Conservation (phyloP, 345 rosid species). For the Populus davidiana region DNA sequence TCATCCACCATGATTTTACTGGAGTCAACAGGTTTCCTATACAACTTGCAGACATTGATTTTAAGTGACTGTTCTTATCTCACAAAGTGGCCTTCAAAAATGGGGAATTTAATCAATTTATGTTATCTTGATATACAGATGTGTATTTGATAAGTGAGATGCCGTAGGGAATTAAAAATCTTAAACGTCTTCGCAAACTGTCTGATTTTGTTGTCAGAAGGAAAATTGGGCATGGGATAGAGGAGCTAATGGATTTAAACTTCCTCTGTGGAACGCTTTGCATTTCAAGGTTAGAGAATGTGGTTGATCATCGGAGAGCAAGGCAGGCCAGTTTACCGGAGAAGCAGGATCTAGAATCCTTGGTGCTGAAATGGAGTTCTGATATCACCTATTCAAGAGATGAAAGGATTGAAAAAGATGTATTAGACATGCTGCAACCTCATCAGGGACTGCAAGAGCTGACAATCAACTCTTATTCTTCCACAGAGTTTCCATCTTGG, state of each 20-base stretch:
- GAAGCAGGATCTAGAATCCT: neutral
- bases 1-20: slow-evolving; percentile 14
- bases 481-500: slow-evolving; percentile 9
- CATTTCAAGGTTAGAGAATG: slow-evolving; percentile 19
- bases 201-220: slow-evolving; percentile 31
- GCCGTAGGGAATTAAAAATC: slow-evolving; percentile 33
- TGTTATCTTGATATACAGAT: slow-evolving; percentile 26
- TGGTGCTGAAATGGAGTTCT: slow-evolving; percentile 12
- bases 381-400: neutral
- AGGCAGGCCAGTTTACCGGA: slow-evolving; percentile 6
- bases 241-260: slow-evolving; percentile 31
- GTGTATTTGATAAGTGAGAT: slow-evolving; percentile 26
- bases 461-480: neutral
- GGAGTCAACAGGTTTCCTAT: neutral
- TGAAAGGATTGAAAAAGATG: neutral
- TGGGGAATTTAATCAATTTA: slow-evolving; percentile 34
- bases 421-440: slow-evolving; percentile 18
- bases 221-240: slow-evolving; percentile 25
- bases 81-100: slow-evolving; percentile 30
- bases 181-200: slow-evolving; percentile 28
- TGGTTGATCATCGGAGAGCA: neutral
- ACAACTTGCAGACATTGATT: slow-evolving; percentile 28
- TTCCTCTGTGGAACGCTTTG: slow-evolving; percentile 32
- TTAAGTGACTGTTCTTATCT: slow-evolving; percentile 22
- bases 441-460: slow-evolving; percentile 3